These are phyloP conservation scores for Cordyceps cicadae DNA, from an alignment of 2,329 filamentous ascomycete genomes.

Conservation along the genomic window DNA sequence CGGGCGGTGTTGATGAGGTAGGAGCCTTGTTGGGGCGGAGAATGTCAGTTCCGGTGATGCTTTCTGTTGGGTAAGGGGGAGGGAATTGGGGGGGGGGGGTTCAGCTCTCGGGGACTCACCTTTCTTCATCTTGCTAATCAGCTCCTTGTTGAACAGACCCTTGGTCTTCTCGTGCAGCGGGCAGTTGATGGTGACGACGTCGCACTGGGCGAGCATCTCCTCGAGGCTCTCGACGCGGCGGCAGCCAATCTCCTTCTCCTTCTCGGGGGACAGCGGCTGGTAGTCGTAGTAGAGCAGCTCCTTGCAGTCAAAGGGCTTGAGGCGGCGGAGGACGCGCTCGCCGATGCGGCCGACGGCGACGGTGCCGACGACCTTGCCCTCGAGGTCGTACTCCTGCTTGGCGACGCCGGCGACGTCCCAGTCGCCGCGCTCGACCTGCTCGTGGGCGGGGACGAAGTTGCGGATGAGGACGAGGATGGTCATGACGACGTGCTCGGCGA, in stretches of 20 bases:
- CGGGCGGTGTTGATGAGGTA: constrained; percentile 99
- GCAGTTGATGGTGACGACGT: constrained; percentile 99
- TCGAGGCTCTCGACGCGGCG: constrained; percentile 80
- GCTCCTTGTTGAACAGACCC: constrained; percentile 96
- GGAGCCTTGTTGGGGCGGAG: constrained; percentile 52
- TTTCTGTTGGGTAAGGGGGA: too few species aligned
- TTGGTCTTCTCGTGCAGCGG: constrained; percentile 96
- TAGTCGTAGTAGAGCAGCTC: constrained; percentile 99
- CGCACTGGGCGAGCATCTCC: constrained; percentile 90
- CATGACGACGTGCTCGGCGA: constrained; percentile 99
- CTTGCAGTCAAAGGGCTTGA: constrained; percentile 99
- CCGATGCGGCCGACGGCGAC: constrained; percentile 96
- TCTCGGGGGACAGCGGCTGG: constrained; percentile 79
- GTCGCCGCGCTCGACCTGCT: constrained; percentile 79
- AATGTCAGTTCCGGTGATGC: background rate
- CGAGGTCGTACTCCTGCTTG: constrained; percentile 97
- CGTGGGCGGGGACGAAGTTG: constrained; percentile 97
- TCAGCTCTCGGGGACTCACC: constrained; percentile 40
- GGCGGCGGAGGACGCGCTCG: constrained; percentile 90
- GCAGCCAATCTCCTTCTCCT: constrained; percentile 93
- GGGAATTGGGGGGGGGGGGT: too few species aligned
- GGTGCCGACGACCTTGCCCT: constrained; percentile 95
- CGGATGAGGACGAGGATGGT: constrained; percentile 92
- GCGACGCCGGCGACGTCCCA: constrained; percentile 95
- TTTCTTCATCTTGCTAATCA: constrained; percentile 98